Conservation (phyloP, 1,284 basidiomycete species). For the Somion occarium region DNA sequence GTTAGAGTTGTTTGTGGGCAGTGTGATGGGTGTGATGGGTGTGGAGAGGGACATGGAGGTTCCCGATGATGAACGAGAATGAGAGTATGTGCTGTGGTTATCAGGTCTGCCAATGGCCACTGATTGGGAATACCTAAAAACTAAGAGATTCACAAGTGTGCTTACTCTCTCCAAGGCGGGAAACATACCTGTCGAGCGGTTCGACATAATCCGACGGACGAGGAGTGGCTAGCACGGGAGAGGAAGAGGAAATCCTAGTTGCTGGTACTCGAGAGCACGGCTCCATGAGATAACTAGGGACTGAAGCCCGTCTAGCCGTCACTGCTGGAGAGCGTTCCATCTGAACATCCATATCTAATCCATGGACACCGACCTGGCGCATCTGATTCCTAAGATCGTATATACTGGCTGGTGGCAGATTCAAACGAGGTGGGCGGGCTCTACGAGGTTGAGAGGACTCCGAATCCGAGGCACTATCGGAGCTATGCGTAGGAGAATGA, state of each 20-base stretch:
- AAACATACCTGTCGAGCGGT: too few relatives aligned
- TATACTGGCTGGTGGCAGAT: not conserved
- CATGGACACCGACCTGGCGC: slow-evolving; percentile 1
- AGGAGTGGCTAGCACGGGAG: not conserved
- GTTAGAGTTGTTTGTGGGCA: not conserved
- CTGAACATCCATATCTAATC: slow-evolving; percentile 4
- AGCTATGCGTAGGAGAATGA: not conserved
- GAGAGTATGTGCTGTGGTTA: not conserved
- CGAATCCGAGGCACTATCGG: not conserved
- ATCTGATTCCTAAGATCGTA: not conserved
- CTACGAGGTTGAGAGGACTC: not conserved
- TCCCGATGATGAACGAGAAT: not conserved
- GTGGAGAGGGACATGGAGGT: not conserved
- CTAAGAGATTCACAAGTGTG: too few relatives aligned
- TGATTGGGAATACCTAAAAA: not conserved
- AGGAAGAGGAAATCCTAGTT: not conserved
- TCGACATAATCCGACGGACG: not conserved
- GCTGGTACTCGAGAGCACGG: slow-evolving; percentile 7
- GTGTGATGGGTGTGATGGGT: not conserved
- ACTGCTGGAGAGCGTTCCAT: not conserved
- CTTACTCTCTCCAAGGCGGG: too few relatives aligned
- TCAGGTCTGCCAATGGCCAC: not conserved
- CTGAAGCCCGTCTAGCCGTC: slow-evolving; percentile 14
- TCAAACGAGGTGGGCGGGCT: not conserved
- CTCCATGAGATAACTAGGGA: slow-evolving; percentile 22